Percentiles rank a stretch among this genome's conserved stretches.
phyloP scores from a whole-genome alignment of 2,329 filamentous ascomycete genomes.

The Endothia cerciana region DNA sequence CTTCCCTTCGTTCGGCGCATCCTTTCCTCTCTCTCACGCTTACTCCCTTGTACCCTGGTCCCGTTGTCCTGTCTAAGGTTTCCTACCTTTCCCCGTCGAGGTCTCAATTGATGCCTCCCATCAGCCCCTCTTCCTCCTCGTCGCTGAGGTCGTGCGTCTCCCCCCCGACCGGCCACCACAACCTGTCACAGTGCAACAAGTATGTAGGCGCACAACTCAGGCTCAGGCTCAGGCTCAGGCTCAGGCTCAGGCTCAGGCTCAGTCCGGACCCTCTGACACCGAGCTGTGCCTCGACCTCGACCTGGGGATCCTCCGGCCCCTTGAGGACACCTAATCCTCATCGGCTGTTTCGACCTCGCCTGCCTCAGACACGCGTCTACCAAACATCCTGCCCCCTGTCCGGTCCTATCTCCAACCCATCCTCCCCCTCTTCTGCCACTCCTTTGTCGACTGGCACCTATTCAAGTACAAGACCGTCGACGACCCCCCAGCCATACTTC shows the following conservation, averaged over 20 bases:
- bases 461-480: constrained; percentile 20
- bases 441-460: constrained; percentile 25
- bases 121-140: constrained; percentile 27
- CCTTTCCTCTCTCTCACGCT: neutral
- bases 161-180: neutral
- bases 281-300: constrained; percentile 12
- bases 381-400: constrained; percentile 35
- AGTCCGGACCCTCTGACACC: constrained; percentile 9
- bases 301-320: constrained; percentile 20
- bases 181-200: constrained; percentile 19
- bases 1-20: constrained; percentile 12
- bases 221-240: constrained; percentile 5
- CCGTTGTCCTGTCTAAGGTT: constrained; percentile 17
- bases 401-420: constrained; percentile 31
- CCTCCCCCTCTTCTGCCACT: constrained; percentile 21
- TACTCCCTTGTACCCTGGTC: constrained; percentile 3
- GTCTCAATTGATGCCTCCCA: constrained; percentile 29
- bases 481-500: constrained; percentile 22
- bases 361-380: constrained; percentile 34
- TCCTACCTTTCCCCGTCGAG: constrained; percentile 13
- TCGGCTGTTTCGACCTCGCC: constrained; percentile 15
- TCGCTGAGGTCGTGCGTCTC: constrained; percentile 19
- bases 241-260: constrained; percentile 14
- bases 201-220: constrained; percentile 24
- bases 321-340: constrained; percentile 42